Evolutionary conservation across 2,329 filamentous ascomycete genomes (phyloP).

Genomic region (Phialemoniopsis sp.): DNA sequence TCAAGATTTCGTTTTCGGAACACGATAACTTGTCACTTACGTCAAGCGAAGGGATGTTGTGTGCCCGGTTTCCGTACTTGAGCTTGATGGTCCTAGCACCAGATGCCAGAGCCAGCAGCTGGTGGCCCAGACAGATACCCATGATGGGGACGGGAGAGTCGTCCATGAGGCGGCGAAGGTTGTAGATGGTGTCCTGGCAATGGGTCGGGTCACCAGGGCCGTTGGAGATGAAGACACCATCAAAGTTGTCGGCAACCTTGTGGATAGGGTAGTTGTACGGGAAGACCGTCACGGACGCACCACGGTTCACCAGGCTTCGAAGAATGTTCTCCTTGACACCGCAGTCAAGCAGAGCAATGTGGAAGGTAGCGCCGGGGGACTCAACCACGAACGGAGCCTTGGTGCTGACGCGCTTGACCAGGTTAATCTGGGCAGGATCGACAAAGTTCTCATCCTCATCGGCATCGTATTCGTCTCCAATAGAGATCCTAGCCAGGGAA

Average conservation of each 20-base stretch:
- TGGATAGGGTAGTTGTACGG: slow-evolving; percentile 97
- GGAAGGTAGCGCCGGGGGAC: slow-evolving; percentile 76
- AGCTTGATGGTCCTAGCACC: slow-evolving; percentile 93
- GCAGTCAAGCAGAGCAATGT: slow-evolving; percentile 94
- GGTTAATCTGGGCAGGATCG: slow-evolving; percentile 93
- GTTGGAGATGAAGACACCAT: slow-evolving; percentile 98
- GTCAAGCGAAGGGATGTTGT: slow-evolving; percentile 96
- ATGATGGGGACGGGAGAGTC: slow-evolving; percentile 88
- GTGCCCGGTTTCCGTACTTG: slow-evolving; percentile 98
- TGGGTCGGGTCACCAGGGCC: slow-evolving; percentile 97
- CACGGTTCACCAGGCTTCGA: slow-evolving; percentile 85
- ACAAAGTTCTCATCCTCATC: slow-evolving; percentile 96
- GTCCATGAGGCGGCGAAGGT: slow-evolving; percentile 87
- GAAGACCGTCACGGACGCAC: slow-evolving; percentile 89
- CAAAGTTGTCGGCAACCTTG: slow-evolving; percentile 96
- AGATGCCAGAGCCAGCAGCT: slow-evolving; percentile 85
- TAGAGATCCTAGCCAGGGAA: slow-evolving; percentile 87
- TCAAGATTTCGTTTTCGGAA: too few species aligned
- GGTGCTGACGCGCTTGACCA: slow-evolving; percentile 94
- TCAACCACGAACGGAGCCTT: slow-evolving; percentile 97
- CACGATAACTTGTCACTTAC: slow-evolving; percentile 2
- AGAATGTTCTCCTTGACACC: slow-evolving; percentile 99
- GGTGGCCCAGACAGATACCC: slow-evolving; percentile 97
- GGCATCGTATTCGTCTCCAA: slow-evolving; percentile 97
- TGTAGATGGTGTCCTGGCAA: slow-evolving; percentile 91